These are phyloP conservation scores for Alternaria infectoria DNA, from an alignment of 2,329 filamentous ascomycete species.

Conservation along the genomic window DNA sequence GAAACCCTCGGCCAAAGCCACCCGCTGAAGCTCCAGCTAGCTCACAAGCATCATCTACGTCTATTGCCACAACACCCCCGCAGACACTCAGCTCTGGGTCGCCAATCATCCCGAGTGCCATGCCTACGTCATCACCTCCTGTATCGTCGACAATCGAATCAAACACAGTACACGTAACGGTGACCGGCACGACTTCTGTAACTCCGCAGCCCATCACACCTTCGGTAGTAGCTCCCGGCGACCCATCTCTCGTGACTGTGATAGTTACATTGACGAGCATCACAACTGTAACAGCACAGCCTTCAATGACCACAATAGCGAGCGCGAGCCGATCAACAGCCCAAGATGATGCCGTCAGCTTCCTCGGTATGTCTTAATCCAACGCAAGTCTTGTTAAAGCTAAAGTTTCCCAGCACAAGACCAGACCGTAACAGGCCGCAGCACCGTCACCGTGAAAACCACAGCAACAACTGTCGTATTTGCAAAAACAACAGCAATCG, in stretches of 20 bases:
- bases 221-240: background rate
- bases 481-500: background rate
- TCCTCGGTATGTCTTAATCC: background rate
- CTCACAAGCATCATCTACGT: background rate
- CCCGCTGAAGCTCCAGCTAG: background rate
- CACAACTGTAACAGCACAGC: background rate
- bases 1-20: background rate
- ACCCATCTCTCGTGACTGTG: background rate
- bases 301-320: background rate
- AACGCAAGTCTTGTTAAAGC: background rate
- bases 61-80: background rate
- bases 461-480: background rate
- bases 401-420: background rate
- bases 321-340: background rate
- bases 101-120: background rate
- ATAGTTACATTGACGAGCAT: background rate
- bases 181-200: background rate
- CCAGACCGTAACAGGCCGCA: background rate
- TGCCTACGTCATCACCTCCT: background rate
- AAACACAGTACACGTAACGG: slow-evolving; percentile 8
- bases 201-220: slow-evolving; percentile 1
- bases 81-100: background rate
- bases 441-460: background rate
- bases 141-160: background rate
- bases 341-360: background rate